Conservation (phyloP, 1,284 basidiomycete species). For the Moesziomyces sp. region DNA sequence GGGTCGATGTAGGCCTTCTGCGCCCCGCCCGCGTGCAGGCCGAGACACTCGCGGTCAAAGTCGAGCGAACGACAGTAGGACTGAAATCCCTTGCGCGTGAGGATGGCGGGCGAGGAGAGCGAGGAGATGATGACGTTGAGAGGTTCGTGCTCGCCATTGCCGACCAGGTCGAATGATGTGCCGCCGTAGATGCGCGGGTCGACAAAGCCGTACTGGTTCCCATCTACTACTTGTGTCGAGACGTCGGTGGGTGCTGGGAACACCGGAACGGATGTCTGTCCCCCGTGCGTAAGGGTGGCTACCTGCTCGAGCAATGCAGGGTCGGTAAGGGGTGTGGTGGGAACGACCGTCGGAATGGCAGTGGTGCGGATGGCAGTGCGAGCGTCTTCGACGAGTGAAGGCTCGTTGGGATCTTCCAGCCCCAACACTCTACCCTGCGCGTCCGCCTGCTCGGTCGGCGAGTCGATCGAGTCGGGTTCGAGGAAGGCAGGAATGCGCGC, state of each 20-base stretch:
- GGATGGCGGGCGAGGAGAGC: constrained; percentile 47
- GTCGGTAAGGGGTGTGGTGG: constrained; percentile 13
- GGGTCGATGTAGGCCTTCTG: constrained; percentile 54
- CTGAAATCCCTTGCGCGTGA: constrained; percentile 58
- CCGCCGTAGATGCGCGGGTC: constrained; percentile 54
- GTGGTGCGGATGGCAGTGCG: constrained; percentile 8
- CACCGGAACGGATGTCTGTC: constrained; percentile 25
- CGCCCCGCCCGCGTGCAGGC: constrained; percentile 52
- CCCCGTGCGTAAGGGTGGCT: constrained; percentile 15
- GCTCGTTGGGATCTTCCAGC: constrained; percentile 47
- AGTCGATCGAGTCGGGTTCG: background rate
- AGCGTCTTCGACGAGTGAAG: constrained; percentile 35
- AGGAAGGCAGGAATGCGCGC: background rate
- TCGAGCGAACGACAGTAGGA: constrained; percentile 54
- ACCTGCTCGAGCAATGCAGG: constrained; percentile 16
- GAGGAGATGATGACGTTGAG: constrained; percentile 63
- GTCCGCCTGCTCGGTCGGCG: constrained; percentile 15
- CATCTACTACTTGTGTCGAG: constrained; percentile 2
- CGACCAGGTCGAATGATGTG: constrained; percentile 44
- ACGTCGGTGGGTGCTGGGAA: constrained; percentile 7
- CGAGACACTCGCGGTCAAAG: constrained; percentile 65
- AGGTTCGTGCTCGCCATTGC: constrained; percentile 56
- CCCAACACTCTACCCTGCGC: constrained; percentile 35
- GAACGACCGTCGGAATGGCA: constrained; percentile 7
- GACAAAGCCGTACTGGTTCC: constrained; percentile 45